Evolutionary conservation across 371 early-diverging fungal species (phyloP), one percentile per base, ranked within the genome.

Genomic region (Syncephalastrum racemosum): DNA sequence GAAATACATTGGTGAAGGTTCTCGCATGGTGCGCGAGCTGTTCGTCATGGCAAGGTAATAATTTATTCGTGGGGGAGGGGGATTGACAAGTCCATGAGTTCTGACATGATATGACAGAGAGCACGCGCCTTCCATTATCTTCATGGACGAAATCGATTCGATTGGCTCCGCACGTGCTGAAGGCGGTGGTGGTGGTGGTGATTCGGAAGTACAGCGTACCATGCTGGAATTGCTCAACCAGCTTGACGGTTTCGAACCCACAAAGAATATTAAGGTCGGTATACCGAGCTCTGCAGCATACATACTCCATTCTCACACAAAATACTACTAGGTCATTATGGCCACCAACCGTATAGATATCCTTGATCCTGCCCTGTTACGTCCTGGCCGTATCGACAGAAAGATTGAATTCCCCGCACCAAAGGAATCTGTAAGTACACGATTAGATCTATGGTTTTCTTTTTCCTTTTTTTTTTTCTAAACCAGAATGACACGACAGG

Each of bases 81-180:
- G n/a, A n/a, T n/a, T n/a, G n/a, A n/a, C 23, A 48, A 20, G 22
- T 36, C 20, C 4, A 41, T 2, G 15, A 8, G 5, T 42, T 15
- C 19, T 43, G 42, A 22, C 7, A 18, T 23, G 20, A 12, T 14
- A 15, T n/a, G 25, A 84, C 91, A 55, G 98, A 98, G 84, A 99
- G 92, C 79, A 78, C 56, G 79, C 79, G 65, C 99, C 99, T 4
- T 99, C 98, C 67, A 99, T 99, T 68, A 99, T 99, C 56, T 99
- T 99, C 75, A 99, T 99, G 86, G 99, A 99, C 75, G 99, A 99
- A 83, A 92, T 99, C 36, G 99, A 99, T 76, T 99, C 99, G 24
- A 98, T 99, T 74, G 99, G 99, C 72, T 98, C 94, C 43, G 96
- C 98, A 22, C 91, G 99, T 68, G 93, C 94, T 71, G 99, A 97